These are phyloP conservation scores for Tolypocladium capitatum DNA, from an alignment of 2,329 filamentous ascomycete species.

Conservation along the genomic window DNA sequence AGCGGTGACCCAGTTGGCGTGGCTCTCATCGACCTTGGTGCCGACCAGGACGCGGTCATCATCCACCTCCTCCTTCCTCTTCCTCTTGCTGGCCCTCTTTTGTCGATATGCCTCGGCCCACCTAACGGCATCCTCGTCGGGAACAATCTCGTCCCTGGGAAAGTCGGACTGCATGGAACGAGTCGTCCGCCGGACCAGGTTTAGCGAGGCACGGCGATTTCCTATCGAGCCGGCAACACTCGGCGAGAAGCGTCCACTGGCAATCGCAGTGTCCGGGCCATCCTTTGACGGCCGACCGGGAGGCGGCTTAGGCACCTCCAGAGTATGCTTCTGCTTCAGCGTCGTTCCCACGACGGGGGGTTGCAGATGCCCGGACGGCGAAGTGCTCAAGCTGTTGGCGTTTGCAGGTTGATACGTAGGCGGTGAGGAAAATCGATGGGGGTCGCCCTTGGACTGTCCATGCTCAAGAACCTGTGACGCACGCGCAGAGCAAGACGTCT, in stretches of 20 bases:
- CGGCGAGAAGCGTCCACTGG: conserved; percentile 74
- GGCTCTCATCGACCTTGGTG: conserved; percentile 93
- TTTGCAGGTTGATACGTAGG: conserved; percentile 35
- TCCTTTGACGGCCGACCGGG: conserved; percentile 62
- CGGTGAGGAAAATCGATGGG: conserved; percentile 53
- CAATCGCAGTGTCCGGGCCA: conserved; percentile 49
- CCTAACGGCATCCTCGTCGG: conserved; percentile 79
- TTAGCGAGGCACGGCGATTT: conserved; percentile 68
- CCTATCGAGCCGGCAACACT: conserved; percentile 38
- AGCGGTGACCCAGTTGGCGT: conserved; percentile 93
- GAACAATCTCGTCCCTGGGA: conserved; percentile 68
- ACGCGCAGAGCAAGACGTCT: conserved; percentile 3
- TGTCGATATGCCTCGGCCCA: conserved; percentile 91
- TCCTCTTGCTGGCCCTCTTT: conserved; percentile 78
- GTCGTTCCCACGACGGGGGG: conserved; percentile 32
- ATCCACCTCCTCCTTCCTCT: conserved; percentile 72
- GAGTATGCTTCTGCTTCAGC: conserved; percentile 71
- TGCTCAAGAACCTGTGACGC: conserved; percentile 6
- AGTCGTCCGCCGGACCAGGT: conserved; percentile 65
- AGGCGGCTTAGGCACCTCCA: conserved; percentile 66
- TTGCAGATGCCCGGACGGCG: conserved; percentile 38
- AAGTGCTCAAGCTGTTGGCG: conserved; percentile 22
- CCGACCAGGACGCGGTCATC: conserved; percentile 92
- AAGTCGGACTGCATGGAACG: conserved; percentile 75
- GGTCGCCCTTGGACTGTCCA: conserved; percentile 16